A percentile compares a stretch with the other conserved stretches of the same genome.
These are phyloP conservation scores for Plectosphaerella plurivora DNA, from an alignment of 2,329 filamentous ascomycete species.

Conservation along the genomic window DNA sequence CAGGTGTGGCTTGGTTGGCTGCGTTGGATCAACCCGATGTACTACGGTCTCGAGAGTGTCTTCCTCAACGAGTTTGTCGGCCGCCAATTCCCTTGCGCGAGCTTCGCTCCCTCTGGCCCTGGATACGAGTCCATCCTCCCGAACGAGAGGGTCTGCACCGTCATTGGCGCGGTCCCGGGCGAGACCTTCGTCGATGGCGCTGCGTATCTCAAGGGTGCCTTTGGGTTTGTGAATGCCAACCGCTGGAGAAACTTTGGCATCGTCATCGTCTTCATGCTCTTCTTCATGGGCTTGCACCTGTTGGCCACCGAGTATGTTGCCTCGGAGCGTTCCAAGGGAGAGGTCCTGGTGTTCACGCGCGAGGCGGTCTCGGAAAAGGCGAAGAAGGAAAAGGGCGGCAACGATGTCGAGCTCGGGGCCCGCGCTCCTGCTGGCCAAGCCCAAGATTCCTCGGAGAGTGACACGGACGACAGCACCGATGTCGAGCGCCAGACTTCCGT, in stretches of 20 bases:
- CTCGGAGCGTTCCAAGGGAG: slow-evolving; percentile 4
- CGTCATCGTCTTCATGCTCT: slow-evolving; percentile 41
- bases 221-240: slow-evolving; percentile 2
- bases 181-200: not conserved
- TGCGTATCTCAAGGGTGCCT: not conserved
- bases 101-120: not conserved
- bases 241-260: slow-evolving; percentile 49
- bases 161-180: slow-evolving; percentile 1
- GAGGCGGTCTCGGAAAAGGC: not conserved
- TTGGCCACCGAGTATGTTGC: slow-evolving; percentile 5
- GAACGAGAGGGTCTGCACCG: not conserved
- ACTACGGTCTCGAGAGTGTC: slow-evolving; percentile 63
- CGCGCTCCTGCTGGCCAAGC: not conserved
- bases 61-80: slow-evolving; percentile 59
- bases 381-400: slow-evolving; percentile 17
- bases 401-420: slow-evolving; percentile 22
- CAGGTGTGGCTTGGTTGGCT: slow-evolving; percentile 46
- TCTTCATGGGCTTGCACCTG: slow-evolving; percentile 33
- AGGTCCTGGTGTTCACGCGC: slow-evolving; percentile 19
- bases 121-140: not conserved
- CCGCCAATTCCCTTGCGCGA: slow-evolving; percentile 20
- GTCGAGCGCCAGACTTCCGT: slow-evolving; percentile 51
- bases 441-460: not conserved
- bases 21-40: slow-evolving; percentile 43
- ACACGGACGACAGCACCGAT: slow-evolving; percentile 12